Evolutionary conservation across 1,284 basidiomycete genomes (phyloP).

Genomic region (Moesziomyces parantarcticus): DNA sequence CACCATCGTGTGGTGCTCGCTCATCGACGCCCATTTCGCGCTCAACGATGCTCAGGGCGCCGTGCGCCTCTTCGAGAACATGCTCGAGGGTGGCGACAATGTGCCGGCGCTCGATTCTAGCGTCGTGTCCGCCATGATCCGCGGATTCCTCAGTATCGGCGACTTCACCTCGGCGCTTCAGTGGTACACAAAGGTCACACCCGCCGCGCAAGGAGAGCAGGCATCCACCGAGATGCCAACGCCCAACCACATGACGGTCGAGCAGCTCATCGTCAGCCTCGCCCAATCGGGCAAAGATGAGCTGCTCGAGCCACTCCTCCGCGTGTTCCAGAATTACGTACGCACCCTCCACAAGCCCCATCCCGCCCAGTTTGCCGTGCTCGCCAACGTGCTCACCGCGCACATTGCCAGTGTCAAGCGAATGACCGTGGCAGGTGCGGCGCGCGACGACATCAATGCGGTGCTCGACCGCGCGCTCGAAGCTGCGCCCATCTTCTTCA

Average conservation of each 20-base stretch:
- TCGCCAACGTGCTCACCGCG: conserved; percentile 33
- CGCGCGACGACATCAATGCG: conserved; percentile 19
- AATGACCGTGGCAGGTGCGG: conserved; percentile 26
- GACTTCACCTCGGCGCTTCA: conserved; percentile 49
- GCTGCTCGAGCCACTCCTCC: conserved; percentile 21
- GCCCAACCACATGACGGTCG: conserved; percentile 11
- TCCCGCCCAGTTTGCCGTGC: conserved; percentile 4
- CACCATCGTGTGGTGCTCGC: conserved; percentile 76
- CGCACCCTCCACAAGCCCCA: background rate
- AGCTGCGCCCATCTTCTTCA: conserved; percentile 25
- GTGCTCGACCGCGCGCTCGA: conserved; percentile 43
- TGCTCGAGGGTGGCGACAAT: conserved; percentile 71
- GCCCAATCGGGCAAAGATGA: conserved; percentile 14
- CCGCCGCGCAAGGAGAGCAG: background rate
- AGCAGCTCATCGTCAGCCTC: conserved; percentile 26
- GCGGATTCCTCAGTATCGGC: conserved; percentile 47
- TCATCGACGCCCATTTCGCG: conserved; percentile 81
- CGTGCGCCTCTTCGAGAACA: conserved; percentile 77
- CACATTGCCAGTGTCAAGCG: conserved; percentile 42
- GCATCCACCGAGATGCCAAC: conserved; percentile 8
- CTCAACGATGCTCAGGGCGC: conserved; percentile 76
- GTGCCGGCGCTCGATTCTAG: conserved; percentile 72
- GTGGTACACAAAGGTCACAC: conserved; percentile 52
- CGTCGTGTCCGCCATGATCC: conserved; percentile 77
- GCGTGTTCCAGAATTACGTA: conserved; percentile 14